Evolutionary conservation across 225 moss, liverwort and hornwort genomes (phyloP), one percentile per base, ranked within the genome.

Genomic region (Marchantia polymorpha): DNA sequence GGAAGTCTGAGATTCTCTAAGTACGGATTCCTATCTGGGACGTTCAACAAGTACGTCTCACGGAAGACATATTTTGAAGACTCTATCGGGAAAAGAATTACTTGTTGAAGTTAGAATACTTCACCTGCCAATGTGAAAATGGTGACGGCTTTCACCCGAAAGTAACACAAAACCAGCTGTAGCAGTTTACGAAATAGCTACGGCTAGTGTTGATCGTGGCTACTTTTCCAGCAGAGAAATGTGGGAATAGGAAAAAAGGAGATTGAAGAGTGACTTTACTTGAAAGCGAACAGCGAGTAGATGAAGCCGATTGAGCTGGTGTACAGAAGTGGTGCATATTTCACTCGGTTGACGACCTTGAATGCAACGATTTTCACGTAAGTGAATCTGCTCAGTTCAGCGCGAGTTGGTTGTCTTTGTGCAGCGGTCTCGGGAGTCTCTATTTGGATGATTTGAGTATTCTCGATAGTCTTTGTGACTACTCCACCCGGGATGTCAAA

Each of bases 201-300:
- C 39, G 39, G 39, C 39, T 39, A 39, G 39, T 39, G 3, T 5
- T 39, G 39, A 5, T 39, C 39, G 5, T 25, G 64, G 26, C 23
- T 23, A 64, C 11, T 25, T 26, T 27, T 64, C 64, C 27, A 25
- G 64, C 10, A 22, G 10, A 64, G 23, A 23, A 27, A 64, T 16
- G 64, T 64, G 64, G 20, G 3, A 39, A 31, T 16, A 19, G 47
- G 4, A 47, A 15, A 17, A 17, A 70, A 1, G 70, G 39, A 26
- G 69, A 39, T 0, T 16, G 29, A 56, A 9, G 56, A 27, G 12
- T 59, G 7, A 77, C 80, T 3, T 39, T 77, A 84, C 85, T 72
- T 85, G 79, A 69, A 85, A 29, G 85, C 85, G 9, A 85, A 54
- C 15, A 85, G 79, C 50, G 85, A 82, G 79, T 85, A 85, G 46